Conservation (phyloP, 768 basidiomycete genomes). For the Sarcodon aspratus region DNA sequence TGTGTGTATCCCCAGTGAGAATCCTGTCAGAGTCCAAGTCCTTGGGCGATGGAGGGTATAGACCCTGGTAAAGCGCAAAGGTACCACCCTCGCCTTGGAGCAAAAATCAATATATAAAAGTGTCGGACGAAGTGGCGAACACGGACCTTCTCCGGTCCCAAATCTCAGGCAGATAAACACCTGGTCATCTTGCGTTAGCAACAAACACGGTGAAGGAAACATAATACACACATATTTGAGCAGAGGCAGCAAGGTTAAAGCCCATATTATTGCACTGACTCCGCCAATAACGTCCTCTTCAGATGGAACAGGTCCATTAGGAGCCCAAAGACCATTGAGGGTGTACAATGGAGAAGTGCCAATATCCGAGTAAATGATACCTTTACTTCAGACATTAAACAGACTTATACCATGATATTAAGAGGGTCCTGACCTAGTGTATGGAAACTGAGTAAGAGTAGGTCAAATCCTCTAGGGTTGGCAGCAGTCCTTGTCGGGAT, state of each 20-base stretch:
- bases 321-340: slow-evolving; percentile 52
- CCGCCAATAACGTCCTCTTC: slow-evolving; percentile 55
- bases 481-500: background rate
- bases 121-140: background rate
- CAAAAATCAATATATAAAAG: slow-evolving; percentile 5
- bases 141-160: slow-evolving; percentile 38
- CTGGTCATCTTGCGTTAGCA: slow-evolving; percentile 15
- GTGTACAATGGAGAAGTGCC: slow-evolving; percentile 57
- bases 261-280: slow-evolving; percentile 53
- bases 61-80: slow-evolving; percentile 52
- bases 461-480: slow-evolving; percentile 6
- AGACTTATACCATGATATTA: background rate
- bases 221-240: slow-evolving; percentile 44
- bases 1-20: slow-evolving; percentile 33
- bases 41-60: slow-evolving; percentile 37
- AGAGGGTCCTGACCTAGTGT: slow-evolving; percentile 14
- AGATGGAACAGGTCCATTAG: slow-evolving; percentile 32
- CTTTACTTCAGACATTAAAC: slow-evolving; percentile 8
- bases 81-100: slow-evolving; percentile 52
- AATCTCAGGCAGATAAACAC: slow-evolving; percentile 36
- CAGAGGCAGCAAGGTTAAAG: slow-evolving; percentile 46
- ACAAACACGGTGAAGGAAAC: background rate
- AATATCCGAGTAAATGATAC: slow-evolving; percentile 32
- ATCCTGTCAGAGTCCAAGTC: slow-evolving; percentile 40
- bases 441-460: slow-evolving; percentile 19